These are phyloP conservation scores for Novymonas esmeraldas DNA, from an alignment of 208 protist genomes.

Conservation along the genomic window DNA sequence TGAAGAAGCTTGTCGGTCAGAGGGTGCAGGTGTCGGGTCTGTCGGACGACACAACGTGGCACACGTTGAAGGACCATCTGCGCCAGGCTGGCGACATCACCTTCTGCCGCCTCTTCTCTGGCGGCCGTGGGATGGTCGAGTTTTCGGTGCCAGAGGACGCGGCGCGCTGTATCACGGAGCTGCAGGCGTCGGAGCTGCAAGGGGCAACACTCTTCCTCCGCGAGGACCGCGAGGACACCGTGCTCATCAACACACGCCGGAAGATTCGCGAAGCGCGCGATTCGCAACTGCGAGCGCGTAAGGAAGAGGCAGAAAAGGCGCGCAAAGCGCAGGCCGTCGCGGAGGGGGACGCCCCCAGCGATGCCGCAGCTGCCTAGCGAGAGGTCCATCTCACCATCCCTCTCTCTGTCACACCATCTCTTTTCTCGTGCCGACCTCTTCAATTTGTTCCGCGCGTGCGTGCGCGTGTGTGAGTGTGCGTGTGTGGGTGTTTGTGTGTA, in stretches of 20 bases:
- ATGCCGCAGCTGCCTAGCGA: conserved; percentile 5
- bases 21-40: conserved; percentile 84
- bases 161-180: conserved; percentile 77
- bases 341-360: conserved; percentile 41
- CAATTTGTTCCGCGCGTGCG: background rate
- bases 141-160: conserved; percentile 85
- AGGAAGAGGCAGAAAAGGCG: conserved; percentile 71
- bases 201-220: conserved; percentile 84
- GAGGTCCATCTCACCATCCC: too few species aligned
- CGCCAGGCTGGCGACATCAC: conserved; percentile 82
- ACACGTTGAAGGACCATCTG: conserved; percentile 91
- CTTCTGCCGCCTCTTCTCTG: conserved; percentile 77
- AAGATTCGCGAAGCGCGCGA: conserved; percentile 84
- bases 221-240: conserved; percentile 87
- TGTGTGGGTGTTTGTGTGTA: conserved; percentile 1
- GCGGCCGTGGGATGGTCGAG: conserved; percentile 85
- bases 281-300: conserved; percentile 74
- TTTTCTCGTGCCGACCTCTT: background rate
- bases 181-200: conserved; percentile 87
- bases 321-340: conserved; percentile 52
- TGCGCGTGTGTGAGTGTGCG: background rate
- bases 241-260: conserved; percentile 80
- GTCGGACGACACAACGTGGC: conserved; percentile 87
- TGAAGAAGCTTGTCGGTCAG: conserved; percentile 91
- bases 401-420: too few species aligned